These are phyloP conservation scores for Chaetomium sp. DNA, from an alignment of 2,329 filamentous ascomycete species.

Conservation along the genomic window DNA sequence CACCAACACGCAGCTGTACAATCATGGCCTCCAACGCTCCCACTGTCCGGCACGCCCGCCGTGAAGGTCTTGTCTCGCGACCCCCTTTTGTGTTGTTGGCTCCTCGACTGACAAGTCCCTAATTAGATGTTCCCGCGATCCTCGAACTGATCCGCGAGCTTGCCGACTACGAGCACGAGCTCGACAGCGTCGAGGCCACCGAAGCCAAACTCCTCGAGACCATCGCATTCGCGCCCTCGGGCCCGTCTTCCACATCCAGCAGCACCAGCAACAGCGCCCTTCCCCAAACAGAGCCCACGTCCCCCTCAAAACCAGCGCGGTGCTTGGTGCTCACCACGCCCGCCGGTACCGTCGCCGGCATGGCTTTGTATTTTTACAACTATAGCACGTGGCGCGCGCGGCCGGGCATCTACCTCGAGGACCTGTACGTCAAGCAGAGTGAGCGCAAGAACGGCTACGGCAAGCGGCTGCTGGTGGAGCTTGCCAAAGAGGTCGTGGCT, in stretches of 20 bases:
- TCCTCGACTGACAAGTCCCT: constrained; percentile 15
- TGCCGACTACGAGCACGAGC: constrained; percentile 82
- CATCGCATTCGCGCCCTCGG: constrained; percentile 71
- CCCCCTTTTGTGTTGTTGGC: background rate
- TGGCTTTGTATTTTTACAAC: constrained; percentile 94
- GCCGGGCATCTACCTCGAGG: constrained; percentile 89
- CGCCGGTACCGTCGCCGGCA: constrained; percentile 60
- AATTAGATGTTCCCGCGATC: constrained; percentile 76
- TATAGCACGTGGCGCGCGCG: constrained; percentile 91
- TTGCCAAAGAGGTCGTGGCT: constrained; percentile 77
- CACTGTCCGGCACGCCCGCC: constrained; percentile 59
- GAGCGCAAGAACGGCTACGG: constrained; percentile 80
- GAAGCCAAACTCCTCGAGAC: constrained; percentile 70
- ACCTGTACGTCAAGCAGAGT: constrained; percentile 76
- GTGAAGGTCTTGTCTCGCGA: constrained; percentile 51
- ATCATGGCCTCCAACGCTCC: constrained; percentile 25
- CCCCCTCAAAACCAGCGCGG: constrained; percentile 66
- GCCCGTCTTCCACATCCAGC: constrained; percentile 39
- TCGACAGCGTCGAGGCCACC: constrained; percentile 75
- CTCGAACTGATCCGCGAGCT: constrained; percentile 80
- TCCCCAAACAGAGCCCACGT: constrained; percentile 56
- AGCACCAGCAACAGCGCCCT: constrained; percentile 26
- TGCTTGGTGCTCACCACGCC: constrained; percentile 68
- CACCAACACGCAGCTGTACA: background rate
- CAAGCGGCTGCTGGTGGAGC: constrained; percentile 68